Conservation (phyloP, 73 alveolate genomes). For the Symbiodinium natans region DNA sequence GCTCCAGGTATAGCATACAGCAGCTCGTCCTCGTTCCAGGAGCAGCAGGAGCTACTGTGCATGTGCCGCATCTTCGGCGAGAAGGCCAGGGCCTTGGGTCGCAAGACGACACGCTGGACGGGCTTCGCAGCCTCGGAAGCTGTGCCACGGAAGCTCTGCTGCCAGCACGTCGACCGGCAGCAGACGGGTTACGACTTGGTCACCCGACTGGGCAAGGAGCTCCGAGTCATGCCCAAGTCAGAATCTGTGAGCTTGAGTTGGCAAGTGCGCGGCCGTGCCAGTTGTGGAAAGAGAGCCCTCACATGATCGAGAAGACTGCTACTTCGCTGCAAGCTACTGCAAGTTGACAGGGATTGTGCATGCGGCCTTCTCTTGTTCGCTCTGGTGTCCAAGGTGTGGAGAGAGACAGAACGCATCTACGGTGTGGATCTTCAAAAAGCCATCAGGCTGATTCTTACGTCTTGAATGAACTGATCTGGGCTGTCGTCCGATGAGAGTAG, state of each 20-base stretch:
- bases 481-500: neutral
- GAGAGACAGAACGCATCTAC: slow-evolving; percentile 65
- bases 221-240: neutral
- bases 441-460: neutral
- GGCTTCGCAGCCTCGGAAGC: neutral
- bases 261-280: neutral
- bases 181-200: slow-evolving; percentile 71
- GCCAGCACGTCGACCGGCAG: slow-evolving; percentile 93
- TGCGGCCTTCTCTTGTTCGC: neutral
- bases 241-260: neutral
- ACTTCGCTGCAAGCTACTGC: neutral
- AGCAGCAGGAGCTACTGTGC: slow-evolving; percentile 60
- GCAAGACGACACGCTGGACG: neutral
- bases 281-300: slow-evolving; percentile 86
- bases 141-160: neutral
- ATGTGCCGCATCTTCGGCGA: slow-evolving; percentile 91
- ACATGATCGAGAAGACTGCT: slow-evolving; percentile 68
- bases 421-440: slow-evolving; percentile 59
- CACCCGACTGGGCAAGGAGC: slow-evolving; percentile 64
- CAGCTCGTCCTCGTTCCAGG: neutral
- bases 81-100: neutral
- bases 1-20: neutral
- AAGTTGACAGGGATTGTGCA: neutral
- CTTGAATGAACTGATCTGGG: neutral
- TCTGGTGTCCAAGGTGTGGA: slow-evolving; percentile 21